Base-by-base conservation (phyloP, 2,329 filamentous ascomycete genomes). In the Trichoderma aggressivum region DNA sequence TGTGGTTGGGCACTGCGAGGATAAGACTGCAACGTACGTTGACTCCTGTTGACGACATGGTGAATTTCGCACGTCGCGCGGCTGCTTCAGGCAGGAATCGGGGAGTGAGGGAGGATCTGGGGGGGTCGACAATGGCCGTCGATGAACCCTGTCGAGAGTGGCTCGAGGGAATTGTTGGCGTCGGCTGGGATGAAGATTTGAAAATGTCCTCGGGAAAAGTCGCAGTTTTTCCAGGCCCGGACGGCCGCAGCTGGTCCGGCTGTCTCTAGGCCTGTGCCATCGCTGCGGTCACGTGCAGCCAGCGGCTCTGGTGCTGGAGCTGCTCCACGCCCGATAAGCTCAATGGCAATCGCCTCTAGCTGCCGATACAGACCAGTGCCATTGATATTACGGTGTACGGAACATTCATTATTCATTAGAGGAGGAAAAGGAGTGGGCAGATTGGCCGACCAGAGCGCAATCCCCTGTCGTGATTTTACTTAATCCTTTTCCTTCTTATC, bases 31-130 rank as follows among this genome's bases (percentile, higher is more conserved):
- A 60, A 86, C 85, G 75, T 84, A 91, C 89, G 83, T 91, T 91
- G 81, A 90, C 88, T 86, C 89, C 89, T 81, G 90, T 89, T 75
- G 88, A 85, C 83, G 89, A 87, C 89, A 91, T 91, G 84, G 83
- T 77, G 78, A 76, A 80, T 77, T 79, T 80, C 78, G 84, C 80
- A 81, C 81, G 81, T 72, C 79, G 81, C 80, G 81, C 81, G 79
- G 80, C 76, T 77, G 77, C 76, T 79, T 80, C 74, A 75, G 77
- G 78, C 78, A 77, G 77, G 76, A 77, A 78, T 78, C 77, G 78
- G 77, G 77, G 75, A 76, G 77, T 77, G 74, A 78, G 76, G 75
- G 75, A 77, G 79, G 77, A 76, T 76, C 76, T 79, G 75, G 76
- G 73, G 71, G 75, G 78, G 77, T 78, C 76, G 81, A 80, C 78